phyloP scores from a whole-genome alignment of 2,329 filamentous ascomycete genomes.

The Massarina eburnea region DNA sequence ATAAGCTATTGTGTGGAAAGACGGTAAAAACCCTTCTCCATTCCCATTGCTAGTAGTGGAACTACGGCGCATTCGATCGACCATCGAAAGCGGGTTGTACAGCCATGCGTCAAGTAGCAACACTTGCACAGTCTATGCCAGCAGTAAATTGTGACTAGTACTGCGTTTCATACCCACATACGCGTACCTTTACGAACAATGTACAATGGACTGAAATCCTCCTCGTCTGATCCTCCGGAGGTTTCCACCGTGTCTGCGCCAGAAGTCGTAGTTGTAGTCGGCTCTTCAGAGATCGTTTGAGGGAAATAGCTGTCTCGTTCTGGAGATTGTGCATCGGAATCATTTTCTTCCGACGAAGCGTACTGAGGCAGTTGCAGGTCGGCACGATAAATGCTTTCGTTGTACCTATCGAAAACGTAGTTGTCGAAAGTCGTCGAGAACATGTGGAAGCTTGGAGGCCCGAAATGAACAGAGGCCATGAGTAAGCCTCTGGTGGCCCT shows the following conservation, averaged over 20 bases:
- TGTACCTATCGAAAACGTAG: conserved; percentile 16
- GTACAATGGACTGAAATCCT: background rate
- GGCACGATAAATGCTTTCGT: conserved; percentile 10
- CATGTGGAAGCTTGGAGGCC: conserved; percentile 6
- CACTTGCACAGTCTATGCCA: too few relatives aligned
- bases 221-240: background rate
- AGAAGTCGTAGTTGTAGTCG: conserved; percentile 6
- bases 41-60: too few relatives aligned
- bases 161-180: background rate
- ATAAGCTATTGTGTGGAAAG: background rate
- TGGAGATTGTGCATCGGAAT: background rate
- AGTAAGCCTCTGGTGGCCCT: conserved; percentile 18
- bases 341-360: background rate
- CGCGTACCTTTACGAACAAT: conserved; percentile 2
- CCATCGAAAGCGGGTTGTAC: too few relatives aligned
- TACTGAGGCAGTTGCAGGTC: background rate
- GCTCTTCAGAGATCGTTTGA: conserved; percentile 8
- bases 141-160: background rate
- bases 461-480: conserved; percentile 2
- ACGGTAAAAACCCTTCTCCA: too few relatives aligned
- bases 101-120: too few relatives aligned
- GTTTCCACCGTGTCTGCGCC: background rate
- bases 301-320: conserved; percentile 7
- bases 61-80: too few relatives aligned
- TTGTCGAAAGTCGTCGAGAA: conserved; percentile 13